Percentiles rank a stretch among this genome's conserved stretches.
Conservation (phyloP, 2,329 filamentous ascomycete species). For the Xylaria sp. region DNA sequence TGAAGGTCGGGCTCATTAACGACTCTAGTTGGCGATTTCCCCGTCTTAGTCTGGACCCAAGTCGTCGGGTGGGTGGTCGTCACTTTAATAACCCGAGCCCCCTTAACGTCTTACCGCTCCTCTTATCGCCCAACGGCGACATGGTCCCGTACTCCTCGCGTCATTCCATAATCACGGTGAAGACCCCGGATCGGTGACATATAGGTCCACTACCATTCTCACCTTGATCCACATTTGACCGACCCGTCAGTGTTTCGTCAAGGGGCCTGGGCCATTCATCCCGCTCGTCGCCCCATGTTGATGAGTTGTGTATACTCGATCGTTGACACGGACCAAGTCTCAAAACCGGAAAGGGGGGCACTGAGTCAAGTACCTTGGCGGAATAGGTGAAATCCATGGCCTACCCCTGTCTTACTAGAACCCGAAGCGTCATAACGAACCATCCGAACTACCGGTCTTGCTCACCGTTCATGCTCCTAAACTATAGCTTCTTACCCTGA, state of each 20-base stretch:
- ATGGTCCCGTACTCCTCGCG: constrained; percentile 15
- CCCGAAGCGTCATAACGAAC: neutral
- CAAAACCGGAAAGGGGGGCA: neutral
- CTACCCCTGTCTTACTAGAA: neutral
- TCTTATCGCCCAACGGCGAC: constrained; percentile 13
- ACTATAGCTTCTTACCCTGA: no score
- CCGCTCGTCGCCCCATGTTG: constrained; percentile 20
- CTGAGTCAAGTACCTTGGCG: constrained; percentile 1
- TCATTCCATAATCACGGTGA: constrained; percentile 30
- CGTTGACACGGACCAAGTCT: neutral
- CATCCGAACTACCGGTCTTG: neutral
- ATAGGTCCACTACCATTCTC: constrained; percentile 26
- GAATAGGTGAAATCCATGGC: neutral
- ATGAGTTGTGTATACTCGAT: neutral
- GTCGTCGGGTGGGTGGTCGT: constrained; percentile 27
- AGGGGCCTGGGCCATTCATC: constrained; percentile 7
- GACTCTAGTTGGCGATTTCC: constrained; percentile 9
- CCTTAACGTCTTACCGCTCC: constrained; percentile 12
- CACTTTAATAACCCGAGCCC: constrained; percentile 23
- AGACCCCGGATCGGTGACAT: constrained; percentile 22
- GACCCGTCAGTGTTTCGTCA: constrained; percentile 16
- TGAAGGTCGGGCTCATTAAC: constrained; percentile 15
- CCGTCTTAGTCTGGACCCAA: constrained; percentile 19
- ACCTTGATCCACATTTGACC: constrained; percentile 27
- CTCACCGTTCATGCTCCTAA: neutral